phyloP scores from a whole-genome alignment of 257 asterid genomes.

The Plectranthus barbatus region DNA sequence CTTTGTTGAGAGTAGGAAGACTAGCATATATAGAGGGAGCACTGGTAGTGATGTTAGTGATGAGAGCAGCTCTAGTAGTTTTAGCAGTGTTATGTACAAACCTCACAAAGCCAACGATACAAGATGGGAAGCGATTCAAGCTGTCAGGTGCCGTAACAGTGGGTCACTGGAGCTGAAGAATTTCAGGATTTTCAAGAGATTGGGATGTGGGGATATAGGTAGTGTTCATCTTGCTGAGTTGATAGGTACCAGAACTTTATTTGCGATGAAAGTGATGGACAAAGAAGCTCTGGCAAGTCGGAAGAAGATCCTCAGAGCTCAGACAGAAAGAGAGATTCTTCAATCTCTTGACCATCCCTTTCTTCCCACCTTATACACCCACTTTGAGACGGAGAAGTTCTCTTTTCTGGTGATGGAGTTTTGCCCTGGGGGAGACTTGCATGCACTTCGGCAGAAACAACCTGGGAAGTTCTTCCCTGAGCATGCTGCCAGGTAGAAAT shows the following conservation, averaged over 20 bases:
- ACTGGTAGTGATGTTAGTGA: conserved; percentile 47
- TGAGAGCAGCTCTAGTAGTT: conserved; percentile 57
- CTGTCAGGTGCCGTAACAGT: conserved; percentile 31
- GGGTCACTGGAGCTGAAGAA: conserved; percentile 41
- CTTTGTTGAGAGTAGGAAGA: conserved; percentile 33
- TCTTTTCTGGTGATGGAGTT: conserved; percentile 53
- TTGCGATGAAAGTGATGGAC: conserved; percentile 62
- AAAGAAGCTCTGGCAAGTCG: conserved; percentile 47
- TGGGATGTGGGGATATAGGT: conserved; percentile 62
- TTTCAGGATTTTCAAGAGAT: conserved; percentile 47
- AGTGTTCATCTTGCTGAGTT: conserved; percentile 50
- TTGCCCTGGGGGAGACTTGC: conserved; percentile 60
- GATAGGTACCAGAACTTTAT: conserved; percentile 45
- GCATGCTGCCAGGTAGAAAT: conserved; percentile 50
- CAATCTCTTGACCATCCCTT: conserved; percentile 53
- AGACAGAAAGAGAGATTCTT: conserved; percentile 52
- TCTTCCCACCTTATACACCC: conserved; percentile 50
- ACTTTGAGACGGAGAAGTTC: conserved; percentile 51
- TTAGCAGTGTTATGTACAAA: conserved; percentile 38
- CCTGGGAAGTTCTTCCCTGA: conserved; percentile 54
- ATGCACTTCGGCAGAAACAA: conserved; percentile 49
- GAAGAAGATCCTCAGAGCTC: conserved; percentile 51
- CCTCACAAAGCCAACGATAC: conserved; percentile 51
- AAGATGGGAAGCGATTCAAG: conserved; percentile 54
- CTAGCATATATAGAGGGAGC: conserved; percentile 45